A percentile compares a stretch with the other conserved stretches of the same genome.
phyloP scores from a whole-genome alignment of 441 rosid species.

The Dalechampia spathulata region DNA sequence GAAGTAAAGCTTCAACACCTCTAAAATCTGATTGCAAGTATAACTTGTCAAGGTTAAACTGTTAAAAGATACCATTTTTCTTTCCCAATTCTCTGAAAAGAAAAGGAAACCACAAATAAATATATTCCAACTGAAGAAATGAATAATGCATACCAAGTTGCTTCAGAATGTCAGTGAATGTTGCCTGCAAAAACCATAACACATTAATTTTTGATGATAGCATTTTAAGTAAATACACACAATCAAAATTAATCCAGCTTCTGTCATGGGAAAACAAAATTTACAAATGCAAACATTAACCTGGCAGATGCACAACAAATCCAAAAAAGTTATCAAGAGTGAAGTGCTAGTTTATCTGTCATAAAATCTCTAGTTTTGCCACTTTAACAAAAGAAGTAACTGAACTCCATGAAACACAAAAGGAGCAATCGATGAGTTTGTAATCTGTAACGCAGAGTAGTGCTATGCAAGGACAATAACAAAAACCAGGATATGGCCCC shows the following conservation, averaged over 20 bases:
- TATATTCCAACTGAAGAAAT: not conserved
- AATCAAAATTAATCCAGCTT: not conserved
- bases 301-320: no score
- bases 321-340: no score
- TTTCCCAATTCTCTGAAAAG: not conserved
- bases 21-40: not conserved
- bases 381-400: not conserved
- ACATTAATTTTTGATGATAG: slow-evolving; percentile 5
- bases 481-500: not conserved
- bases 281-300: not conserved
- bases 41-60: not conserved
- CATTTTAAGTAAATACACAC: not conserved
- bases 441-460: no score
- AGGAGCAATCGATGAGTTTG: not conserved
- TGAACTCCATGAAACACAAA: not conserved
- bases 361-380: not conserved
- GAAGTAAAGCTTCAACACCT: not conserved
- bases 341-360: no score
- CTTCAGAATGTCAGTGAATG: slow-evolving; percentile 88
- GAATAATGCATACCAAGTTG: slow-evolving; percentile 56
- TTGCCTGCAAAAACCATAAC: slow-evolving; percentile 60
- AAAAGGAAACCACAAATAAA: not conserved
- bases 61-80: no score
- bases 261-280: not conserved
- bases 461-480: not conserved